Base-by-base conservation (phyloP, 768 basidiomycete genomes). In the Sporobolomyces pararoseus region DNA sequence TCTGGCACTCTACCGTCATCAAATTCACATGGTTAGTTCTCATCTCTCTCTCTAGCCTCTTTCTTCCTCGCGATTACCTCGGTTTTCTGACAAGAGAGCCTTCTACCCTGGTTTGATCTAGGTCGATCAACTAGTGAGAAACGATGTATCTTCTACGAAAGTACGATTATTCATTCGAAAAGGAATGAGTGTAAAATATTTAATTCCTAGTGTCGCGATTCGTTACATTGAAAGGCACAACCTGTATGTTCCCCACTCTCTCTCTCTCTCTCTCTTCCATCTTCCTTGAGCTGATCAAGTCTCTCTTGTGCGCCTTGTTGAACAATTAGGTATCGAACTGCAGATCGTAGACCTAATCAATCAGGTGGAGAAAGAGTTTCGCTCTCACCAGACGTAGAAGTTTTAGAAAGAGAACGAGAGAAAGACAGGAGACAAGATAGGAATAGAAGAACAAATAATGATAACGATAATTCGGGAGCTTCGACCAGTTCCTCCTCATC, bases 171-270 rank as follows among this genome's bases (percentile, higher is more conserved):
- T 82, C 66, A 79, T 82, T 12, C 72, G 80, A n/a, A 78, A 82
- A 54, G 81, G 82, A 7, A 82, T 83, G 82, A 80, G 79, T 70
- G 81, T 83, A 72, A 80, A 81, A 78, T 99, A 98, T 81, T 85
- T 99, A 49, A 84, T 97, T 58, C 96, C 96, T 14, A 85, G 88
- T 59, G 85, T 87, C 44, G 95, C 98, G 55, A 90, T 94, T 69
- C 87, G 93, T 72, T 99, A 99, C 78, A 99, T 98, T 80, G 88
- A 92, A 78, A 83, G 89, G 77, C 83, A 94, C 74, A 84, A 86
- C 53, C 78, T 83, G 55, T 83, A 35, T 25, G 69, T 63, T 1
- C 34, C 9, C 27, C 34, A 32, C 46, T n/a, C 25, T 16, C 23
- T 29, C 25, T 29, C 32, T 21, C 14, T 31, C 34, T 21, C 27